A percentile compares a stretch with the other conserved stretches of the same genome.
These are phyloP conservation scores for Suillus americanus DNA, from an alignment of 768 basidiomycete species.

Conservation along the genomic window DNA sequence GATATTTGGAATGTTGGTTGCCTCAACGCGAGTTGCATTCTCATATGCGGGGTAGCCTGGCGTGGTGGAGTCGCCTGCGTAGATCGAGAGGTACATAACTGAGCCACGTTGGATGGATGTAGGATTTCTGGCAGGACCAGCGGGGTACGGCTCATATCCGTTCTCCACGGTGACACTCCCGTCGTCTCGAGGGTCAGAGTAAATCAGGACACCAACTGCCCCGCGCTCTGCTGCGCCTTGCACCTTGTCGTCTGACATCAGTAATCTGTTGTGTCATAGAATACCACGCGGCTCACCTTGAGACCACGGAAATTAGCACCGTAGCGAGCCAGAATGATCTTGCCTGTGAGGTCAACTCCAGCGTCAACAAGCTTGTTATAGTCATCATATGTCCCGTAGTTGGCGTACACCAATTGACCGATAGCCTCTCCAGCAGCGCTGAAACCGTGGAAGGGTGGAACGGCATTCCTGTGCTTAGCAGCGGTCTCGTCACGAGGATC, in stretches of 20 bases:
- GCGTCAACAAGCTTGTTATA: slow-evolving; percentile 58
- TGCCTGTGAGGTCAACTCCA: slow-evolving; percentile 75
- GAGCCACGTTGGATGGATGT: slow-evolving; percentile 84
- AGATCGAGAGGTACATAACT: slow-evolving; percentile 66
- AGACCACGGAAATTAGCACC: slow-evolving; percentile 80
- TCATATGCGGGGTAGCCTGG: slow-evolving; percentile 87
- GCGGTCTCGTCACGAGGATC: slow-evolving; percentile 73
- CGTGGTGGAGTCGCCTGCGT: slow-evolving; percentile 81
- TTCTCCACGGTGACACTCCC: slow-evolving; percentile 75
- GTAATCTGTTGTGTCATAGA: slow-evolving; percentile 19
- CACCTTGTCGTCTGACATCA: slow-evolving; percentile 43
- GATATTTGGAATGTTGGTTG: slow-evolving; percentile 65
- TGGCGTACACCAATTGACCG: slow-evolving; percentile 73
- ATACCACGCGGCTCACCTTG: slow-evolving; percentile 48
- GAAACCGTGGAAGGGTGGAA: slow-evolving; percentile 87
- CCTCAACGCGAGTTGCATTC: slow-evolving; percentile 65
- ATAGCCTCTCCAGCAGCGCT: slow-evolving; percentile 74
- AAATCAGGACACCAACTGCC: slow-evolving; percentile 76
- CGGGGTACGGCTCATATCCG: slow-evolving; percentile 70
- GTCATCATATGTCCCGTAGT: slow-evolving; percentile 76
- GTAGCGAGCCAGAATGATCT: slow-evolving; percentile 79
- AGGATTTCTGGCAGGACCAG: slow-evolving; percentile 86
- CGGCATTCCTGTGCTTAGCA: slow-evolving; percentile 58
- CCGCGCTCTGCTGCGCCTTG: slow-evolving; percentile 84
- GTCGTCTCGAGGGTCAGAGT: slow-evolving; percentile 85